Percentiles rank a stretch among this genome's conserved stretches.
phyloP scores from a whole-genome alignment of 1,139 yeast genomes.

The Lodderomyces metapsilosis region DNA sequence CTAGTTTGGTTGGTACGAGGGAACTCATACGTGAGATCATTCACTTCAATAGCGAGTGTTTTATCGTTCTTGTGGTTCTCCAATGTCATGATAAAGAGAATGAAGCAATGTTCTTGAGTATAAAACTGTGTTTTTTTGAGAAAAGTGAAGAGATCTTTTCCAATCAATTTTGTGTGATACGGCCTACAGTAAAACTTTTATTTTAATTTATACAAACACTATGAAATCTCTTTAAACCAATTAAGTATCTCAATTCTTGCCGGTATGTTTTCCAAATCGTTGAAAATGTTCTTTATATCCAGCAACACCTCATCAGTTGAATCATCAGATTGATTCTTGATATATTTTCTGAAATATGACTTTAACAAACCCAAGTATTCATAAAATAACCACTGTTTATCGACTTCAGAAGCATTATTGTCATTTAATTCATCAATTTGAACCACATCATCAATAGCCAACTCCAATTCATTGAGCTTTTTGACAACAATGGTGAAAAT shows the following conservation, averaged over 20 bases:
- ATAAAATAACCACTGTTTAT: conserved; percentile 43
- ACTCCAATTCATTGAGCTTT: conserved; percentile 35
- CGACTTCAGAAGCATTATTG: conserved; percentile 28
- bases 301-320: conserved; percentile 18
- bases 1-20: conserved; percentile 33
- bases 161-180: no score
- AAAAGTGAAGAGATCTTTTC: no score
- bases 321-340: conserved; percentile 16
- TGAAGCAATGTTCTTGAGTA: no score
- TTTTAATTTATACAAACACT: no score
- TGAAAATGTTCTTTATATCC: conserved; percentile 22
- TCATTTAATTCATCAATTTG: conserved; percentile 28
- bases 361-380: conserved; percentile 46
- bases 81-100: neutral
- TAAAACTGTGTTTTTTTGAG: no score
- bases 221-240: conserved; percentile 23
- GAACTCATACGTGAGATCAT: conserved; percentile 67
- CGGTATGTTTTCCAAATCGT: conserved; percentile 24
- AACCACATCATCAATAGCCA: conserved; percentile 23
- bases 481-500: conserved; percentile 36
- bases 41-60: conserved; percentile 60
- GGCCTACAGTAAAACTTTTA: no score
- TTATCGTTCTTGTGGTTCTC: conserved; percentile 11
- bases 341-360: conserved; percentile 36
- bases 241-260: conserved; percentile 26